Evolutionary conservation across 2,329 filamentous ascomycete genomes (phyloP).

Genomic region (Alternaria triticina): DNA sequence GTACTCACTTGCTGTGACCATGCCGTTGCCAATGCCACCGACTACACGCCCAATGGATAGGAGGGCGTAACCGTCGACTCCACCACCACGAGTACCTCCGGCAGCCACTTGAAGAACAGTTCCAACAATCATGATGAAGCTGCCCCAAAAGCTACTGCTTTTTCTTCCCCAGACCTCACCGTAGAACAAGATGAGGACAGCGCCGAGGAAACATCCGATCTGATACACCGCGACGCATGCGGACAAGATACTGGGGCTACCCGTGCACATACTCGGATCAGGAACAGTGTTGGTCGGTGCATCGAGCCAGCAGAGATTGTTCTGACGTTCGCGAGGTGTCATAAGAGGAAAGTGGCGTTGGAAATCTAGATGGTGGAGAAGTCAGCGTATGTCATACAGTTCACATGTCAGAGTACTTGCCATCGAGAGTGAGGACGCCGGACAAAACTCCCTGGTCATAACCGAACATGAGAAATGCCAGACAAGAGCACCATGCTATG

Average conservation of each 20-base stretch:
- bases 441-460: conserved; percentile 73
- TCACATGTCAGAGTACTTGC: no score
- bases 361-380: conserved; percentile 49
- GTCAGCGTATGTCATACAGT: background rate
- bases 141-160: conserved; percentile 30
- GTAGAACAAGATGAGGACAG: conserved; percentile 47
- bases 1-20: conserved; percentile 57
- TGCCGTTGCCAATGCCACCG: conserved; percentile 46
- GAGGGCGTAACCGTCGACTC: conserved; percentile 66
- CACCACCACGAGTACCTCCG: conserved; percentile 8
- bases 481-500: conserved; percentile 25
- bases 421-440: conserved; percentile 68
- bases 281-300: conserved; percentile 9
- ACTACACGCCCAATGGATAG: conserved; percentile 29
- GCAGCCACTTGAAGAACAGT: conserved; percentile 61
- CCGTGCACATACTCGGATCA: conserved; percentile 19
- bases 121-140: conserved; percentile 49
- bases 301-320: conserved; percentile 22
- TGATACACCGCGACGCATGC: conserved; percentile 25
- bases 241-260: conserved; percentile 20
- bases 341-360: conserved; percentile 43
- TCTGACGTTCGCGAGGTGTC: conserved; percentile 17
- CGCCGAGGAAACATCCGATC: conserved; percentile 51
- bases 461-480: conserved; percentile 52
- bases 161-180: conserved; percentile 63